These are phyloP conservation scores for Coffea canephora DNA, from an alignment of 257 asterid genomes.

Conservation along the genomic window DNA sequence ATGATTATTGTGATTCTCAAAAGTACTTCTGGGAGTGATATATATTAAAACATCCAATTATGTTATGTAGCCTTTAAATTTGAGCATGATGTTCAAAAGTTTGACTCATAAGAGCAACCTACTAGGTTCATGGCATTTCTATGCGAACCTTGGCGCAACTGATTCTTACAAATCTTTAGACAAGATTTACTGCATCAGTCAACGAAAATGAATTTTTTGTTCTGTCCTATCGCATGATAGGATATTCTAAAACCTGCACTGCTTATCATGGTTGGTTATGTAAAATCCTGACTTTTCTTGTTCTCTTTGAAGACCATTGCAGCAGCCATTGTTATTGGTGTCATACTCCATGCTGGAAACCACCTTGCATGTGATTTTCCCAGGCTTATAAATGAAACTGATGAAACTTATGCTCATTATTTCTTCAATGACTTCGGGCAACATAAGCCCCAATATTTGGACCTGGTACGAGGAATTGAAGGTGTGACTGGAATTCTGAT, in stretches of 20 bases:
- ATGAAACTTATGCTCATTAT: constrained; percentile 31
- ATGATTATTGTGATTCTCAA: not conserved
- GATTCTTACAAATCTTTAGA: not conserved
- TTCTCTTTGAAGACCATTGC: constrained; percentile 66
- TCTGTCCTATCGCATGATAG: not conserved
- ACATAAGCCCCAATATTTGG: constrained; percentile 51
- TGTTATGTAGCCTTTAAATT: not conserved
- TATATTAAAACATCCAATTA: not conserved
- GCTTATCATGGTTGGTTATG: not conserved
- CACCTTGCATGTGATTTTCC: constrained; percentile 97
- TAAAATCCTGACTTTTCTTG: constrained; percentile 6
- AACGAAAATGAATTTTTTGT: not conserved
- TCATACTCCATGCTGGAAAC: constrained; percentile 94
- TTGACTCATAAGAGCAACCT: not conserved
- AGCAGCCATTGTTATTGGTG: constrained; percentile 76
- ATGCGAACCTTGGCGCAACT: not conserved
- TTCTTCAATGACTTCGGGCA: constrained; percentile 54
- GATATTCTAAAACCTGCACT: not conserved
- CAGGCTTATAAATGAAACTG: constrained; percentile 53
- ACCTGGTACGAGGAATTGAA: constrained; percentile 63
- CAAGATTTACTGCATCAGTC: not conserved
- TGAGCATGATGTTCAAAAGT: not conserved
- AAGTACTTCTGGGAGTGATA: not conserved
- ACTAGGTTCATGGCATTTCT: not conserved
- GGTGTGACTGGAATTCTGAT: constrained; percentile 86